Evolutionary conservation across 2,329 filamentous ascomycete species (phyloP).

Genomic region (Trichophyton rubrum): DNA sequence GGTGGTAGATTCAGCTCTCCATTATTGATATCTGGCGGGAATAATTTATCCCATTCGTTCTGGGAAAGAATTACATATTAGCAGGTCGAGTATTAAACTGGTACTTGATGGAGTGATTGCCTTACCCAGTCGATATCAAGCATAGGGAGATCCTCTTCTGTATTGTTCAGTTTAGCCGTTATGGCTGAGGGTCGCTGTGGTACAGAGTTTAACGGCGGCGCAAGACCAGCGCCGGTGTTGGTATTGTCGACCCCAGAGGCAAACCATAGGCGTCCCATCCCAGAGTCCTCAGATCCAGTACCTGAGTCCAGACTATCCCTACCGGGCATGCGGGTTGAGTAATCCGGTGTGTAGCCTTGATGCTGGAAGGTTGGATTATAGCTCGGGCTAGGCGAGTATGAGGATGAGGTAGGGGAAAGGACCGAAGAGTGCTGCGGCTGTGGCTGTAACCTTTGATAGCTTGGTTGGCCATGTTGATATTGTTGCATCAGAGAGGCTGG

Average conservation of each 20-base stretch:
- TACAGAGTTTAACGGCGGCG: slow-evolving; percentile 10
- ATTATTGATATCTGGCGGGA: slow-evolving; percentile 37
- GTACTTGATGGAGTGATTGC: slow-evolving; percentile 10
- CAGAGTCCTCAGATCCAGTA: slow-evolving; percentile 11
- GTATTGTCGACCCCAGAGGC: slow-evolving; percentile 7
- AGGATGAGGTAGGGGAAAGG: neutral
- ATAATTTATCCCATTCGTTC: slow-evolving; percentile 27
- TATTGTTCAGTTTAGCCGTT: neutral
- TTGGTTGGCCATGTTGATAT: neutral
- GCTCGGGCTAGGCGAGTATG: neutral
- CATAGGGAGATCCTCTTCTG: slow-evolving; percentile 23
- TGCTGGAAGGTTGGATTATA: slow-evolving; percentile 1
- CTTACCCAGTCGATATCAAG: slow-evolving; percentile 56
- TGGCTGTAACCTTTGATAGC: neutral
- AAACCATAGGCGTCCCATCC: slow-evolving; percentile 13
- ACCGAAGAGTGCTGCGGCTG: neutral
- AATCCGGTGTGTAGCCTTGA: neutral
- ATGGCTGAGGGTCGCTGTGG: neutral
- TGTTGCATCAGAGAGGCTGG: slow-evolving; percentile 3
- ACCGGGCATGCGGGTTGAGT: neutral
- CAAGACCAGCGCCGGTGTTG: slow-evolving; percentile 11
- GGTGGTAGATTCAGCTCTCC: slow-evolving; percentile 41
- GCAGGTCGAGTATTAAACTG: neutral
- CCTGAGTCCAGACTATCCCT: slow-evolving; percentile 12
- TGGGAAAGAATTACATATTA: slow-evolving; percentile 6